These are phyloP conservation scores for Tylopilus intermedius DNA, from an alignment of 768 basidiomycete genomes.

Conservation along the genomic window DNA sequence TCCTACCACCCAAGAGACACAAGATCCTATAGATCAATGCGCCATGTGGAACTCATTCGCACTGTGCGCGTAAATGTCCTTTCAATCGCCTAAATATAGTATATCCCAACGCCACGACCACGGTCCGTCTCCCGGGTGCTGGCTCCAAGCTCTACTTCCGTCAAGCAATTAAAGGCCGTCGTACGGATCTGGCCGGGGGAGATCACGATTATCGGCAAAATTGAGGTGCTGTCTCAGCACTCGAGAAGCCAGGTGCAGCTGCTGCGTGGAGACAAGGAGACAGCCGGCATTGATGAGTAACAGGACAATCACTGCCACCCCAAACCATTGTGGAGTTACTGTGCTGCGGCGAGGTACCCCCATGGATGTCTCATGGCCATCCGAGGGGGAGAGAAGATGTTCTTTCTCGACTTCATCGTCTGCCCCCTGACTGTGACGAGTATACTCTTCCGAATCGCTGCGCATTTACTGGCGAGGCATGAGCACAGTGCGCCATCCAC, in stretches of 20 bases:
- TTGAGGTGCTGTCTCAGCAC: constrained; percentile 15
- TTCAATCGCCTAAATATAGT: not conserved
- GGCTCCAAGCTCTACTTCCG: not conserved
- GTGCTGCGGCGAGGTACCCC: constrained; percentile 2
- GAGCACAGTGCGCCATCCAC: not conserved
- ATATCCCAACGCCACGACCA: not conserved
- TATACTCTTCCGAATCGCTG: constrained; percentile 4
- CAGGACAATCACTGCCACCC: constrained; percentile 17
- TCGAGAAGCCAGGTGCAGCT: constrained; percentile 16
- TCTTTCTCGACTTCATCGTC: constrained; percentile 18
- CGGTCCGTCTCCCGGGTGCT: not conserved
- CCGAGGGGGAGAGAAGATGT: constrained; percentile 8
- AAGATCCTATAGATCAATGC: not conserved
- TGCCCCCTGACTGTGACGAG: constrained; percentile 2
- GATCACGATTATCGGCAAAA: constrained; percentile 22
- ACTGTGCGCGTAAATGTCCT: not conserved
- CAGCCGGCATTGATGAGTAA: constrained; percentile 24
- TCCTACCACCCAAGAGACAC: not conserved
- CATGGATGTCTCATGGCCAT: not conserved
- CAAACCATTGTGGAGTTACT: constrained; percentile 8
- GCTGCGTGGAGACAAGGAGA: constrained; percentile 12
- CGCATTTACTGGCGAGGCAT: constrained; percentile 16
- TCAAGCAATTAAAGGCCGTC: constrained; percentile 24
- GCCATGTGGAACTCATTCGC: not conserved
- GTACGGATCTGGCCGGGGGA: constrained; percentile 29